Conservation (phyloP, 345 rosid species). For the Bruguiera gymnorhiza region DNA sequence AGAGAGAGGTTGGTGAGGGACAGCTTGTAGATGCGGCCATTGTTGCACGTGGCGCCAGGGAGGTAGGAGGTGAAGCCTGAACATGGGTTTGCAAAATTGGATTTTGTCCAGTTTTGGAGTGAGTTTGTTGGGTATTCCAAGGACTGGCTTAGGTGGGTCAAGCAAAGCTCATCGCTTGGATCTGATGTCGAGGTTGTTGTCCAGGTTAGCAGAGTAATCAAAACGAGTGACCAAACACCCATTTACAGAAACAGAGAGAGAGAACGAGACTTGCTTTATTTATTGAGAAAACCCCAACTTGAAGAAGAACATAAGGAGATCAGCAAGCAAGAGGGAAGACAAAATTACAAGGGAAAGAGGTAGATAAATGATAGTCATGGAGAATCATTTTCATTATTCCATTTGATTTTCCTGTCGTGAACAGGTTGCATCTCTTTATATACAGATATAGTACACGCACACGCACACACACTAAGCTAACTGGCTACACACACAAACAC, state of each 20-base stretch:
- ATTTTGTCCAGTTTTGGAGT: conserved; percentile 78
- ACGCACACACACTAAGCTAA: too few relatives aligned
- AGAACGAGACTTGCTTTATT: background rate
- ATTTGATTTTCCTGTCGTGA: too few relatives aligned
- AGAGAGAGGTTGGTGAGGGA: conserved; percentile 71
- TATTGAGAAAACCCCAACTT: background rate
- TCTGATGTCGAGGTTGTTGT: conserved; percentile 43
- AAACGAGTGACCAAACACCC: conserved; percentile 30
- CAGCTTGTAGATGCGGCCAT: conserved; percentile 89
- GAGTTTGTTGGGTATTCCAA: conserved; percentile 65
- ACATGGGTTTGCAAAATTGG: conserved; percentile 63
- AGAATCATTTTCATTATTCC: too few relatives aligned
- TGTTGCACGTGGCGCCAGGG: conserved; percentile 82
- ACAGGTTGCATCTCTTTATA: too few relatives aligned
- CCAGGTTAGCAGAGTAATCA: conserved; percentile 32
- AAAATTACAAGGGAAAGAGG: background rate
- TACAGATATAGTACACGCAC: too few relatives aligned
- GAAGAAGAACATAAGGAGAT: background rate
- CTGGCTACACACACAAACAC: background rate
- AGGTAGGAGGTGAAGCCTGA: conserved; percentile 66
- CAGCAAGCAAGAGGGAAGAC: background rate
- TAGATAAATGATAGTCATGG: background rate
- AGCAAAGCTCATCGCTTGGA: conserved; percentile 68
- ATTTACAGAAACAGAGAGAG: conserved; percentile 9
- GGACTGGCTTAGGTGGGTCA: conserved; percentile 42